Percentiles rank a stretch among this genome's conserved stretches.
These are phyloP conservation scores for Iris pallida DNA, from an alignment of 116 monocot genomes.

Conservation along the genomic window DNA sequence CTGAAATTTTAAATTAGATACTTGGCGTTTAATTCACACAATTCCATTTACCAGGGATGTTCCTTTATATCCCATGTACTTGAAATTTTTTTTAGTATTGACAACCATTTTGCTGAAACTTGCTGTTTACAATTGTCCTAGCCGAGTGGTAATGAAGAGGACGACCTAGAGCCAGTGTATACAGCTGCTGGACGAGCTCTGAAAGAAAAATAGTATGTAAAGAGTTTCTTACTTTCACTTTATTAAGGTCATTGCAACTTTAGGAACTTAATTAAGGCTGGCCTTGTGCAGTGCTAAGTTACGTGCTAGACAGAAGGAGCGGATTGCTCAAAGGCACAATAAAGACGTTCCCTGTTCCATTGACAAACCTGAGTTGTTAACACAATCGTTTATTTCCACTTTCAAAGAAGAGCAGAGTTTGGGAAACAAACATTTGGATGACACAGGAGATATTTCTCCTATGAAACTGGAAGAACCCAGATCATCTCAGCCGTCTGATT, in stretches of 20 bases:
- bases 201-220: slow-evolving; percentile 87
- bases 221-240: background rate
- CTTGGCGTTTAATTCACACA: no score
- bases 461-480: slow-evolving; percentile 26
- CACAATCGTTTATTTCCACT: slow-evolving; percentile 13
- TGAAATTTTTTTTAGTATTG: background rate
- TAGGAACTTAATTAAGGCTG: slow-evolving; percentile 15
- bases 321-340: slow-evolving; percentile 52
- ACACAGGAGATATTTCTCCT: slow-evolving; percentile 15
- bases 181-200: slow-evolving; percentile 78
- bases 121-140: slow-evolving; percentile 2
- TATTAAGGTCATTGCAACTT: background rate
- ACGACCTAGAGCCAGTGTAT: slow-evolving; percentile 69
- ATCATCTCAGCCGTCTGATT: slow-evolving; percentile 24
- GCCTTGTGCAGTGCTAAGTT: slow-evolving; percentile 58
- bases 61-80: no score
- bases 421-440: slow-evolving; percentile 13
- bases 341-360: slow-evolving; percentile 19
- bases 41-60: no score
- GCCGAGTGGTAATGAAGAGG: slow-evolving; percentile 81
- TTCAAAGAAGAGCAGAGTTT: slow-evolving; percentile 18
- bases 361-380: slow-evolving; percentile 21
- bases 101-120: slow-evolving; percentile 1
- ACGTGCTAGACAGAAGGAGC: slow-evolving; percentile 83
- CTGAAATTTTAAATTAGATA: no score